Evolutionary conservation across 2,329 filamentous ascomycete species (phyloP), one percentile per base, ranked within the genome.

Genomic region (Aureobasidium uvarum): DNA sequence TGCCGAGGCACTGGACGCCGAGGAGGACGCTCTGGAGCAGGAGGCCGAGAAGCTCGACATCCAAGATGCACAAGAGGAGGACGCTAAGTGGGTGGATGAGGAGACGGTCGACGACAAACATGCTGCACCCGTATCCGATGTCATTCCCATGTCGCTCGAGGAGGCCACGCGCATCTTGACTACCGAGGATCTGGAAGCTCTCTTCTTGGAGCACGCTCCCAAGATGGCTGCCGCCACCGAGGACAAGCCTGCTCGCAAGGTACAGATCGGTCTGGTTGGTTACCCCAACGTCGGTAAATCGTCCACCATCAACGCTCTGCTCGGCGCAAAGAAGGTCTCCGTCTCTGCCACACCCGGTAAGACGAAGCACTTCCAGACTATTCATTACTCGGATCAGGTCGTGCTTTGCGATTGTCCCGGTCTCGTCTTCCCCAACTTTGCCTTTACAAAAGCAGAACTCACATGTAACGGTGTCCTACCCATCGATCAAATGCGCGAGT

Each of bases 281-380:
- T 99, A 99, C 78, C 95, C 95, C 73, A 99, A 99, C 80, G 95
- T 99, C 69, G 95, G 95, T 79, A 99, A 99, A 80, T 99, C 96
- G 1, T 97, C 93, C 56, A 99, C 95, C 18, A 99, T 99, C 83
- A 99, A 99, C 80, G 94, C 95, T 48, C 85, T 99, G n/a, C 93
- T 98, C 66, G 96, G 96, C 59, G 89, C 95, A 64, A 99, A 98
- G 81, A 99, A 98, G 80, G 95, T 99, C 6, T 98, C 94, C 0
- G 96, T 99, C 45, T 99, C 95, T 18, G 89, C 94, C 16, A 99
- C 95, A 1, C 95, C 95, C 4, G 95, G 95, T 76, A 99, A 99
- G 81, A 99, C 95, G 16, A 99, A 99, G 81, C 95, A 99, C 74
- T 99, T 99, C 81, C 95, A 99, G 78, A 99, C 95, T 1, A 95